Percentiles rank a stretch among this genome's conserved stretches.
These are phyloP conservation scores for Salvia hispanica DNA, from an alignment of 257 asterid species.

Conservation along the genomic window DNA sequence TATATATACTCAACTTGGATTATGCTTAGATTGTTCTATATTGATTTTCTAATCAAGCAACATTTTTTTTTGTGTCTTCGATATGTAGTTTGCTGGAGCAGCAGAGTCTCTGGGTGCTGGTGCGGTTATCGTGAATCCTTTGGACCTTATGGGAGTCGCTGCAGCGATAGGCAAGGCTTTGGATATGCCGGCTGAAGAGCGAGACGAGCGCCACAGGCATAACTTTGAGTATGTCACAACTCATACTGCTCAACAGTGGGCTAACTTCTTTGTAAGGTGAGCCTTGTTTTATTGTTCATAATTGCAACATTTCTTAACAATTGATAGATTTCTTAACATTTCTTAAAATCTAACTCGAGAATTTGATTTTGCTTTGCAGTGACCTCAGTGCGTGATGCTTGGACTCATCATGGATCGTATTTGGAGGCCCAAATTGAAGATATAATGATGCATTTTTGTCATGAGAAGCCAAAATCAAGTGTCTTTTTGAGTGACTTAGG, in stretches of 20 bases:
- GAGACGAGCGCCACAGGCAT: conserved; percentile 83
- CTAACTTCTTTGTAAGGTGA: conserved; percentile 89
- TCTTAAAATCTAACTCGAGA: conserved; percentile 17
- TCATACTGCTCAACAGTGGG: conserved; percentile 96
- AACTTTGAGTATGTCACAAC: conserved; percentile 79
- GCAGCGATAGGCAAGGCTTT: conserved; percentile 76
- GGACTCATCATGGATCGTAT: too few species aligned
- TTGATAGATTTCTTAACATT: not conserved
- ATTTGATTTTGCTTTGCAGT: conserved; percentile 44
- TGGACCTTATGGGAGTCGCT: conserved; percentile 89
- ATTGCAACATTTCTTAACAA: too few species aligned
- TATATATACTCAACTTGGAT: not conserved
- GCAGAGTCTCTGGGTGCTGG: conserved; percentile 98
- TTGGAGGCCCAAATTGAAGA: too few species aligned
- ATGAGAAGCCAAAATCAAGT: too few species aligned
- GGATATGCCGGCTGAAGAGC: conserved; percentile 75
- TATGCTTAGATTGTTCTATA: conserved; percentile 4
- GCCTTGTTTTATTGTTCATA: conserved; percentile 12
- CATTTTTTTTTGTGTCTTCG: not conserved
- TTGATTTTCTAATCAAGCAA: conserved; percentile 8
- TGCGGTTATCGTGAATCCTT: conserved; percentile 83
- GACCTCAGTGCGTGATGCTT: conserved; percentile 58
- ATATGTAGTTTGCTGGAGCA: conserved; percentile 85
- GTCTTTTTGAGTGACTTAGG: too few species aligned
- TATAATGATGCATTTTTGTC: too few species aligned